A percentile compares a stretch with the other conserved stretches of the same genome.
Evolutionary conservation across 768 basidiomycete genomes (phyloP).

Genomic region (Lentinula guzmanii): DNA sequence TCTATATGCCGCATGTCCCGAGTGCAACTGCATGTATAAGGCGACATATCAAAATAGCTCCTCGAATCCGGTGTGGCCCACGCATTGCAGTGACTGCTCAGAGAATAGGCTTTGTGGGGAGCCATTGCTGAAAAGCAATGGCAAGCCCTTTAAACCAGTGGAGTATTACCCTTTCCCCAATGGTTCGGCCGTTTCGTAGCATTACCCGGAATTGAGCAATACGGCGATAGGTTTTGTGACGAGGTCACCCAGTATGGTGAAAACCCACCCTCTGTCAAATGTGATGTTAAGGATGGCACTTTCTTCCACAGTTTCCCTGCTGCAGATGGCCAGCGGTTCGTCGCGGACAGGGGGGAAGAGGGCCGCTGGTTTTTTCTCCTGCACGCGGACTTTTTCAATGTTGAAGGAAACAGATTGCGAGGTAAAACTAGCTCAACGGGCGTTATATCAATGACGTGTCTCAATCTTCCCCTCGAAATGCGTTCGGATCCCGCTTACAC

Average conservation of each 20-base stretch:
- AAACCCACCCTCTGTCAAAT: background rate
- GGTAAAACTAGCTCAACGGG: background rate
- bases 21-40: too few species aligned
- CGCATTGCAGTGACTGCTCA: too few species aligned
- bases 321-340: background rate
- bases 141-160: background rate
- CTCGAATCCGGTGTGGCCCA: too few species aligned
- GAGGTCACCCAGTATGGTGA: background rate
- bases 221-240: slow-evolving; percentile 1
- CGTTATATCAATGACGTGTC: background rate
- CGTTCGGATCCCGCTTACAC: slow-evolving; percentile 1
- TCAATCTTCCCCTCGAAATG: slow-evolving; percentile 4
- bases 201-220: background rate
- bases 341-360: background rate
- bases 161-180: slow-evolving; percentile 4
- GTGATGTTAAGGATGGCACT: background rate
- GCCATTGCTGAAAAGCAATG: background rate
- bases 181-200: slow-evolving; percentile 6
- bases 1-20: too few species aligned
- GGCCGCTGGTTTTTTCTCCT: slow-evolving; percentile 6
- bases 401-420: background rate
- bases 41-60: too few species aligned
- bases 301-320: background rate
- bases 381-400: slow-evolving; percentile 2
- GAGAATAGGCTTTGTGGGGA: too few species aligned